Evolutionary conservation across 495 filamentous ascomycete species (phyloP).

Genomic region (Xylaria venustula): DNA sequence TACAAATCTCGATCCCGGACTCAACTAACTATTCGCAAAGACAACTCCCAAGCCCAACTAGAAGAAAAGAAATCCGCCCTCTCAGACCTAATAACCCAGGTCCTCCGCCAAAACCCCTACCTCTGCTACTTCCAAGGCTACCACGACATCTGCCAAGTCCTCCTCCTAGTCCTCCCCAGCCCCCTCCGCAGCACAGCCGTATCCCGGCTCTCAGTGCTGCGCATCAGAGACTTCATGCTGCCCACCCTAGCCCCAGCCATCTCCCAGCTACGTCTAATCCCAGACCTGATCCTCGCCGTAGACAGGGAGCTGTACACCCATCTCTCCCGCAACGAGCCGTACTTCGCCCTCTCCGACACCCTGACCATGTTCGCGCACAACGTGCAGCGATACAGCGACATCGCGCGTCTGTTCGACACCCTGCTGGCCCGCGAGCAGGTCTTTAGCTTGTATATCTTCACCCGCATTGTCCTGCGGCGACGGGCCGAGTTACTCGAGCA

Average conservation of each 20-base stretch:
- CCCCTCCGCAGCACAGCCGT: constrained; percentile 54
- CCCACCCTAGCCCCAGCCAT: constrained; percentile 80
- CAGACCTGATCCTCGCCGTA: constrained; percentile 67
- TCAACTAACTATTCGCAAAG: too few relatives aligned
- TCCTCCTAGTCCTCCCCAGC: constrained; percentile 75
- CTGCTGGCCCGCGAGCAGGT: constrained; percentile 80
- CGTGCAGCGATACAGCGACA: constrained; percentile 84
- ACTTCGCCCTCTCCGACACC: constrained; percentile 87
- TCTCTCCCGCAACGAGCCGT: constrained; percentile 75
- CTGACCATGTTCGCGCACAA: constrained; percentile 96
- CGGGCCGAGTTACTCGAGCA: constrained; percentile 79
- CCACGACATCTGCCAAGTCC: constrained; percentile 97
- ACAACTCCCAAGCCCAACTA: constrained; percentile 57
- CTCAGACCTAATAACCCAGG: constrained; percentile 69
- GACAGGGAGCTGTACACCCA: constrained; percentile 69
- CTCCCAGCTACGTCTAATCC: constrained; percentile 79
- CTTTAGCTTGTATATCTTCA: constrained; percentile 87
- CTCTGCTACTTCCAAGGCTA: constrained; percentile 98
- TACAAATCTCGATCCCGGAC: constrained; percentile 2
- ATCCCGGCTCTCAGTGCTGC: constrained; percentile 76
- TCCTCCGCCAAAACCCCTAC: constrained; percentile 77
- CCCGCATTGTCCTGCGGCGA: constrained; percentile 78
- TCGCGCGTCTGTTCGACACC: constrained; percentile 84
- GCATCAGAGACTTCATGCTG: constrained; percentile 97
- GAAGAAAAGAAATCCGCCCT: constrained; percentile 67